Conservation (phyloP, 306 rosid genomes). For the Urtica urens region DNA sequence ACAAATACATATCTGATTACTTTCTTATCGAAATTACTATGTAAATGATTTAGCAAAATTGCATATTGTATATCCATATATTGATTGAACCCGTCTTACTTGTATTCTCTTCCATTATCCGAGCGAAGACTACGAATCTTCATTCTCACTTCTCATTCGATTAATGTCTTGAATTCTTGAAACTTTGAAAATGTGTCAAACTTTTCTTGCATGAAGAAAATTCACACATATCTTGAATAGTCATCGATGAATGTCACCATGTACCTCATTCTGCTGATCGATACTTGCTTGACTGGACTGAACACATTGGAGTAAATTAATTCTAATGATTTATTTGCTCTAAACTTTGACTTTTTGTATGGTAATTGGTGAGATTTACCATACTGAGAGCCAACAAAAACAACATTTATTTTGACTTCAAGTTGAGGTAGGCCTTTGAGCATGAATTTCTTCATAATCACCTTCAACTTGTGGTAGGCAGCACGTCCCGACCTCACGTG, state of each 20-base stretch:
- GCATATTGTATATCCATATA: slow-evolving; percentile 8
- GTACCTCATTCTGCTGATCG: background rate
- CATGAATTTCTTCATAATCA: background rate
- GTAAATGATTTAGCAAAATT: background rate
- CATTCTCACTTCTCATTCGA: background rate
- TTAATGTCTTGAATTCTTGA: background rate
- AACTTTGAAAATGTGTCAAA: background rate
- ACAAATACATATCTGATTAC: background rate
- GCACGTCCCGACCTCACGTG: background rate
- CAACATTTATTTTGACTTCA: background rate
- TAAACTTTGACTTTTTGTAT: background rate
- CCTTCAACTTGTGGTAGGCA: background rate
- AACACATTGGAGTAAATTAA: background rate
- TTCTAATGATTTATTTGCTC: background rate
- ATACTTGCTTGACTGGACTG: background rate
- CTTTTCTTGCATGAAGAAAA: background rate
- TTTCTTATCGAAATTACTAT: background rate
- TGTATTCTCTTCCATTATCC: background rate
- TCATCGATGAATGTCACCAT: background rate
- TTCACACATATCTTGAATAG: background rate
- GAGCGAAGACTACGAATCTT: background rate
- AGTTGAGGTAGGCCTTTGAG: background rate
- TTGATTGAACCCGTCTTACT: background rate
- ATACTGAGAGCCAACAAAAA: background rate
- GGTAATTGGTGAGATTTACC: background rate